Conservation (phyloP, 2,329 filamentous ascomycete genomes). For the Alternaria rosae region DNA sequence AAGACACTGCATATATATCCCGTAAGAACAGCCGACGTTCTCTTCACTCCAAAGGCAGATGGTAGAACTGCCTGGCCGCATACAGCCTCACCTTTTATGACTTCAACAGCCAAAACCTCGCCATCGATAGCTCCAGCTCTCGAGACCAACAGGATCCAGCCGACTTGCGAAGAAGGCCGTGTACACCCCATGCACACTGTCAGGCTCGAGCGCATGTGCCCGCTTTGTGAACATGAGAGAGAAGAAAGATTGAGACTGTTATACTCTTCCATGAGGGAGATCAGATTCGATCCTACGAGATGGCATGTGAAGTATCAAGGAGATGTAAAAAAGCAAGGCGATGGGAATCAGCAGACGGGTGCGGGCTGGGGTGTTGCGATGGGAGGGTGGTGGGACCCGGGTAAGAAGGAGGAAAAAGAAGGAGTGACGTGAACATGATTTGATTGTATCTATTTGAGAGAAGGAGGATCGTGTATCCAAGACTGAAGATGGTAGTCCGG, state of each 20-base stretch:
- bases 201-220: background rate
- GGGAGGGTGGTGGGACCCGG: conserved; percentile 12
- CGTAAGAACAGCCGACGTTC: background rate
- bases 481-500: background rate
- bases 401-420: conserved; percentile 3
- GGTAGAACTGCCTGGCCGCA: background rate
- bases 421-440: background rate
- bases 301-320: conserved; percentile 18
- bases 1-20: background rate
- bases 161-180: conserved; percentile 1
- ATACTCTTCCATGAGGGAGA: background rate
- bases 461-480: no score
- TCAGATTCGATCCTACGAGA: background rate
- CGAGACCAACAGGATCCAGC: background rate
- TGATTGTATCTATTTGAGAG: background rate
- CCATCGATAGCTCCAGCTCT: no score
- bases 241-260: conserved; percentile 10
- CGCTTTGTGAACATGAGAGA: conserved; percentile 10
- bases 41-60: background rate
- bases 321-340: background rate
- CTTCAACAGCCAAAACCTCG: background rate
- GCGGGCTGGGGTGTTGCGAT: conserved; percentile 1
- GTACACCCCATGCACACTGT: conserved; percentile 7
- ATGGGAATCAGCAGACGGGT: background rate
- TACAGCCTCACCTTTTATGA: background rate